A percentile compares a stretch with the other conserved stretches of the same genome.
phyloP scores from a whole-genome alignment of 2,329 filamentous ascomycete genomes.

The Fusarium ambrosium region DNA sequence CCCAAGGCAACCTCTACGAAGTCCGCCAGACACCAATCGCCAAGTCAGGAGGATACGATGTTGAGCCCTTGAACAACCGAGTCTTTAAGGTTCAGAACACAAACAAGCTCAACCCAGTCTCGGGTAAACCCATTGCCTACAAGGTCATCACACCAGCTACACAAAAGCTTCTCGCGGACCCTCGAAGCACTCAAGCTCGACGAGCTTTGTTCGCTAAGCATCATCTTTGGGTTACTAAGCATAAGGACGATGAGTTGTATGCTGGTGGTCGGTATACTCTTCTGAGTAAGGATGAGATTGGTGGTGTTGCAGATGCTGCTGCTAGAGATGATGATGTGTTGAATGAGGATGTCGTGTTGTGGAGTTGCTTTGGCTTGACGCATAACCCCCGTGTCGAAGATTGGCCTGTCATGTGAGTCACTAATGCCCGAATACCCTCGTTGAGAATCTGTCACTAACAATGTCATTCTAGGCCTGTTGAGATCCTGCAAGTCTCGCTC shows the following conservation, averaged over 20 bases:
- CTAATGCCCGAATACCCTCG: neutral
- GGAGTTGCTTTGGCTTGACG: constrained; percentile 72
- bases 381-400: constrained; percentile 76
- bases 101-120: constrained; percentile 57
- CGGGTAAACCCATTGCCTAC: constrained; percentile 62
- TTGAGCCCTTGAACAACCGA: constrained; percentile 63
- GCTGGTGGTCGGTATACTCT: constrained; percentile 58
- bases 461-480: constrained; percentile 51
- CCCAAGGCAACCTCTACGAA: constrained; percentile 61
- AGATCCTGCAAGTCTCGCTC: constrained; percentile 61
- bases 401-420: constrained; percentile 74
- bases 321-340: constrained; percentile 61
- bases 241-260: constrained; percentile 60
- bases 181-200: constrained; percentile 55
- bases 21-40: constrained; percentile 61
- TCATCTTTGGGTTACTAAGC: constrained; percentile 61
- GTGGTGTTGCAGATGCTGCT: constrained; percentile 56
- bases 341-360: constrained; percentile 68
- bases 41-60: constrained; percentile 62
- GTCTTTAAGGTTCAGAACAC: constrained; percentile 66
- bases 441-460: constrained; percentile 1
- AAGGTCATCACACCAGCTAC: constrained; percentile 59
- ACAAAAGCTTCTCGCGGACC: constrained; percentile 57
- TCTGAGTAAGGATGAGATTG: constrained; percentile 55
- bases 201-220: constrained; percentile 60